These are phyloP conservation scores for Sanghuangporus baumii DNA, from an alignment of 1,284 basidiomycete species.

Conservation along the genomic window DNA sequence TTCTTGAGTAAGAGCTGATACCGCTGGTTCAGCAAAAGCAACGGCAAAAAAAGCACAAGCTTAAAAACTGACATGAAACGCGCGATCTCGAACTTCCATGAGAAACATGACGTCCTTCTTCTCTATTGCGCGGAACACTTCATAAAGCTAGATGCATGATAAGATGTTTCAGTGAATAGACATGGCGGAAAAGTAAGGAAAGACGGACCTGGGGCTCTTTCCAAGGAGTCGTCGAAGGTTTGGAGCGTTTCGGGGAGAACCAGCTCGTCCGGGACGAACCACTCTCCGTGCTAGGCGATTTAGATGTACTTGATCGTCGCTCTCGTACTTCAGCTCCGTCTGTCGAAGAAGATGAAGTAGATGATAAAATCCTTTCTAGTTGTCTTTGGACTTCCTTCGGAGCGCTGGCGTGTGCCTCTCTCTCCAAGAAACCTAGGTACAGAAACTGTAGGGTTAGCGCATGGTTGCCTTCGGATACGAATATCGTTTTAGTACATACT, in stretches of 20 bases:
- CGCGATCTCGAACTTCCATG: slow-evolving; percentile 73
- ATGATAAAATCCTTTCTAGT: slow-evolving; percentile 37
- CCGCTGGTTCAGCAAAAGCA: slow-evolving; percentile 5
- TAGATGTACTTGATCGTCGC: slow-evolving; percentile 18
- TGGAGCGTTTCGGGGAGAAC: slow-evolving; percentile 12
- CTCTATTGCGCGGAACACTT: slow-evolving; percentile 71
- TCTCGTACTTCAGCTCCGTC: slow-evolving; percentile 19
- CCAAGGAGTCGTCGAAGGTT: slow-evolving; percentile 32
- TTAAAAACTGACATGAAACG: slow-evolving; percentile 56
- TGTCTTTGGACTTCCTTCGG: slow-evolving; percentile 48
- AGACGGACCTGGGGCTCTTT: slow-evolving; percentile 55
- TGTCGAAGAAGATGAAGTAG: neutral
- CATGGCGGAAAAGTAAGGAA: neutral
- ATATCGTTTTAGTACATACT: slow-evolving; percentile 32
- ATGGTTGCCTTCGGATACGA: neutral
- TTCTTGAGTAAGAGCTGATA: slow-evolving; percentile 63
- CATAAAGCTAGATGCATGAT: slow-evolving; percentile 47
- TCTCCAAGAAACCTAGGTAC: slow-evolving; percentile 53
- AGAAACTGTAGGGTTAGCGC: slow-evolving; percentile 5
- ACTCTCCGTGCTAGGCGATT: slow-evolving; percentile 18
- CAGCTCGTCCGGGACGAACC: slow-evolving; percentile 11
- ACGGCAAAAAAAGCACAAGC: neutral
- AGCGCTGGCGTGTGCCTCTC: slow-evolving; percentile 55
- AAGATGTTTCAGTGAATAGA: neutral
- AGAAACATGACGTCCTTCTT: slow-evolving; percentile 66